A percentile compares a stretch with the other conserved stretches of the same genome.
Conservation (phyloP, 2,329 filamentous ascomycete species). For the Stachybotrys echinatus region DNA sequence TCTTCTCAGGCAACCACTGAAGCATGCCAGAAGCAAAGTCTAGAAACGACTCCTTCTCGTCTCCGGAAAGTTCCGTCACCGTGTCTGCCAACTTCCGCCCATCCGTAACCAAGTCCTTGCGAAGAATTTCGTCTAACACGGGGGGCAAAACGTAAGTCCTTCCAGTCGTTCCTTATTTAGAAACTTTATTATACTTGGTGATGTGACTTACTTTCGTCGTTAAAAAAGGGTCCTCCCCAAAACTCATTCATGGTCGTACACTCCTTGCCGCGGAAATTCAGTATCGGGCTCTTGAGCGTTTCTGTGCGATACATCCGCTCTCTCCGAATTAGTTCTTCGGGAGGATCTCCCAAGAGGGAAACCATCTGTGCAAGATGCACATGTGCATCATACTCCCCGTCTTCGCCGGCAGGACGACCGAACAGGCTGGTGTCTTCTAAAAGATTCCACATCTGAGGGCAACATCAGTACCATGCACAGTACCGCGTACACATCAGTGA, state of each 20-base stretch:
- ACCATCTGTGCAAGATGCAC: slow-evolving; percentile 15
- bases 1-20: slow-evolving; percentile 17
- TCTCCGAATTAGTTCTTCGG: slow-evolving; percentile 6
- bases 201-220: slow-evolving; percentile 5
- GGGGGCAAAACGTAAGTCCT: neutral
- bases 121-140: slow-evolving; percentile 6
- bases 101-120: slow-evolving; percentile 6
- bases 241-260: slow-evolving; percentile 14
- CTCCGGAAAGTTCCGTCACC: slow-evolving; percentile 10
- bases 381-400: slow-evolving; percentile 15
- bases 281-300: slow-evolving; percentile 1
- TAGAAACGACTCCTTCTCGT: slow-evolving; percentile 15
- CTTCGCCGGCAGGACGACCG: slow-evolving; percentile 8
- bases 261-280: neutral
- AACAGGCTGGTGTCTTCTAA: slow-evolving; percentile 13
- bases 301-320: slow-evolving; percentile 10
- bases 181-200: neutral
- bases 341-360: slow-evolving; percentile 11
- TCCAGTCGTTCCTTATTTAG: neutral
- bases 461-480: too few relatives aligned
- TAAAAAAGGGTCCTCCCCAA: slow-evolving; percentile 14
- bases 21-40: slow-evolving; percentile 16
- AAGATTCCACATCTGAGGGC: slow-evolving; percentile 16
- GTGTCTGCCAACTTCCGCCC: slow-evolving; percentile 7
- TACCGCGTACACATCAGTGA: too few relatives aligned